These are phyloP conservation scores for Pseudogymnoascus sp. DNA, from an alignment of 2,329 filamentous ascomycete genomes.

Conservation along the genomic window DNA sequence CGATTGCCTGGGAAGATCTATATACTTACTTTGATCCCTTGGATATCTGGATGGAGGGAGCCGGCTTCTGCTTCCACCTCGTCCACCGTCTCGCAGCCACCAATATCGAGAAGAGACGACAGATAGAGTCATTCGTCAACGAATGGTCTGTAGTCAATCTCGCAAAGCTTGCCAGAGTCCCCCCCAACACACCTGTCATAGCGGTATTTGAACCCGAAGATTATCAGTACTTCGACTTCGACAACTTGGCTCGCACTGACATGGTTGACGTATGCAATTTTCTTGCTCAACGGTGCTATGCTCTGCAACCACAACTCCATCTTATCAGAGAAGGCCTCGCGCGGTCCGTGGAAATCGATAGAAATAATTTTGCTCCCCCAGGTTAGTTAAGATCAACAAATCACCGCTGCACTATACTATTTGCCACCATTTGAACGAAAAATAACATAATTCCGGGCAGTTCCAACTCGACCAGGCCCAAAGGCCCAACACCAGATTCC, in stretches of 20 bases:
- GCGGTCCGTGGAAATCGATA: neutral
- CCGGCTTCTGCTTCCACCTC: slow-evolving; percentile 27
- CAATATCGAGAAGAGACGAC: neutral
- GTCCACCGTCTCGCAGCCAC: slow-evolving; percentile 20
- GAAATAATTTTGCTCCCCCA: neutral
- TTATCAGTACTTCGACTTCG: neutral
- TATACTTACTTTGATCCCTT: slow-evolving; percentile 29
- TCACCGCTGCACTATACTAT: neutral
- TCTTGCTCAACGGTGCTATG: neutral
- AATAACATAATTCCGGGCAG: neutral
- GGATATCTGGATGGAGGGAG: slow-evolving; percentile 26
- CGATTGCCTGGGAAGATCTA: slow-evolving; percentile 22
- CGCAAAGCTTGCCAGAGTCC: slow-evolving; percentile 2
- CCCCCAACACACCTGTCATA: neutral
- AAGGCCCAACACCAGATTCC: neutral
- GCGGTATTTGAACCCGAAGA: neutral
- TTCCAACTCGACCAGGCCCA: neutral
- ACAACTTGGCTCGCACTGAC: neutral
- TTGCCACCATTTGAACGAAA: neutral
- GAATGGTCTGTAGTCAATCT: slow-evolving; percentile 1
- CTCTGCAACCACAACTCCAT: neutral
- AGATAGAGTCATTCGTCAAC: neutral
- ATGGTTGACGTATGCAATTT: neutral
- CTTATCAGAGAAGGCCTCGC: neutral
- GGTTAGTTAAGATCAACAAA: slow-evolving; percentile 1